Percentiles rank a stretch among this genome's conserved stretches.
These are phyloP conservation scores for Aspergillus sp. DNA, from an alignment of 2,329 filamentous ascomycete genomes.

Conservation along the genomic window DNA sequence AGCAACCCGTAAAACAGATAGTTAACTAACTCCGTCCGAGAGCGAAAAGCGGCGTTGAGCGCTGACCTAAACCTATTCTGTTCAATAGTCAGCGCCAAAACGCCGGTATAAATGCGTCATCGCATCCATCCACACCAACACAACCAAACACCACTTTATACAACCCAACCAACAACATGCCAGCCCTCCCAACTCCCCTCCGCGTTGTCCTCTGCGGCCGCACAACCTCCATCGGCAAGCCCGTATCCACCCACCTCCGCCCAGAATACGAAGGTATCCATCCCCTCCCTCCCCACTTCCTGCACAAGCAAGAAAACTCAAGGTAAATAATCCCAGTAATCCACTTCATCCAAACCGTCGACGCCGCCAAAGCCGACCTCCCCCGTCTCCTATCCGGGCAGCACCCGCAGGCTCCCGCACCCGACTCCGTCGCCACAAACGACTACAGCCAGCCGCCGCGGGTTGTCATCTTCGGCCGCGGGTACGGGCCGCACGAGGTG, in stretches of 20 bases:
- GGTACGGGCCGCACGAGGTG: slow-evolving; percentile 13
- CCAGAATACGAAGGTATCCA: neutral
- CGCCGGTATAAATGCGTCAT: no score
- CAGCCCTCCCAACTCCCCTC: neutral
- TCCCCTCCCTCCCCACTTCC: neutral
- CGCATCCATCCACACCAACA: no score
- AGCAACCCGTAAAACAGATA: no score
- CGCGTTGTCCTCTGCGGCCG: neutral
- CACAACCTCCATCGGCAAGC: neutral
- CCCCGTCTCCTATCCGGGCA: slow-evolving; percentile 22
- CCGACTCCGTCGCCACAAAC: slow-evolving; percentile 23
- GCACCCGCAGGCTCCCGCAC: slow-evolving; percentile 16
- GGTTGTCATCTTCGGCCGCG: slow-evolving; percentile 28
- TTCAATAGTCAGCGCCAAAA: no score
- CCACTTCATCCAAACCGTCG: slow-evolving; percentile 19
- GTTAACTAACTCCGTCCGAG: no score
- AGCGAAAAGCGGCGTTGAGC: no score
- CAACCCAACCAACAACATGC: neutral
- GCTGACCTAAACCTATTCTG: no score
- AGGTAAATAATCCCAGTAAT: no score
- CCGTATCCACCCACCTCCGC: neutral
- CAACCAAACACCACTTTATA: no score
- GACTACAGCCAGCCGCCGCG: slow-evolving; percentile 22
- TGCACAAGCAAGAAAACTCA: no score
- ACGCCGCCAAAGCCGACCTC: slow-evolving; percentile 18